Conservation (phyloP, 2,329 filamentous ascomycete species). For the Aspergillus terreus region DNA sequence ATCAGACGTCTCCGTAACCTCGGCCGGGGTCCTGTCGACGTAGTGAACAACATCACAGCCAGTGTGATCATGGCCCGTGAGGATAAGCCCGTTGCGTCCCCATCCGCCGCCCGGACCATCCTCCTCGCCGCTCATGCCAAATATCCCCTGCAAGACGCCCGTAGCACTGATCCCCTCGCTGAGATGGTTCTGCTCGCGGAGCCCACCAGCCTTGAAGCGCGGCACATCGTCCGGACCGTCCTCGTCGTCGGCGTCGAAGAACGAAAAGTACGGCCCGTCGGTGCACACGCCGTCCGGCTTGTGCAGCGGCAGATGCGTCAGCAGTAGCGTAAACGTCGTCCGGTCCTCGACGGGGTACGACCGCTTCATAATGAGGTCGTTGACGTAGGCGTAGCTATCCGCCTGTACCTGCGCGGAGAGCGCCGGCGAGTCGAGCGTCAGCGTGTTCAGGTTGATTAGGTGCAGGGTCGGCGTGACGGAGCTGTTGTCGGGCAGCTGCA, state of each 20-base stretch:
- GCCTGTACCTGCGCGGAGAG: slow-evolving; percentile 64
- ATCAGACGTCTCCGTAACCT: not conserved
- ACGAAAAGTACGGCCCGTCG: slow-evolving; percentile 78
- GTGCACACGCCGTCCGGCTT: slow-evolving; percentile 79
- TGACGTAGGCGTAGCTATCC: slow-evolving; percentile 70
- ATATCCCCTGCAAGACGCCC: slow-evolving; percentile 78
- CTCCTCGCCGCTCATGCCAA: slow-evolving; percentile 66
- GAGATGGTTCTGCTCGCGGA: slow-evolving; percentile 90
- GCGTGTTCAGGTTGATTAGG: slow-evolving; percentile 81
- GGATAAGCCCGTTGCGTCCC: slow-evolving; percentile 71
- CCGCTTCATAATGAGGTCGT: slow-evolving; percentile 56
- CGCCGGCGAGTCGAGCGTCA: slow-evolving; percentile 88
- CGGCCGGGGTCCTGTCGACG: slow-evolving; percentile 56
- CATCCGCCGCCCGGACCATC: slow-evolving; percentile 57
- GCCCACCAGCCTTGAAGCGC: slow-evolving; percentile 36
- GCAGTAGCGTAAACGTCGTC: slow-evolving; percentile 70
- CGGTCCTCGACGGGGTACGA: slow-evolving; percentile 58
- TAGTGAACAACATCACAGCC: slow-evolving; percentile 90
- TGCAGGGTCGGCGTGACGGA: slow-evolving; percentile 60
- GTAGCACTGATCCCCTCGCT: slow-evolving; percentile 64
- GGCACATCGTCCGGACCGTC: slow-evolving; percentile 49
- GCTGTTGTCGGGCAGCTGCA: not conserved
- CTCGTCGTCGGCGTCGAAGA: slow-evolving; percentile 64
- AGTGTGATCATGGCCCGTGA: slow-evolving; percentile 93
- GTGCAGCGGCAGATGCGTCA: slow-evolving; percentile 89